Evolutionary conservation across 1,284 basidiomycete genomes (phyloP).

Genomic region (Cerrena zonata): DNA sequence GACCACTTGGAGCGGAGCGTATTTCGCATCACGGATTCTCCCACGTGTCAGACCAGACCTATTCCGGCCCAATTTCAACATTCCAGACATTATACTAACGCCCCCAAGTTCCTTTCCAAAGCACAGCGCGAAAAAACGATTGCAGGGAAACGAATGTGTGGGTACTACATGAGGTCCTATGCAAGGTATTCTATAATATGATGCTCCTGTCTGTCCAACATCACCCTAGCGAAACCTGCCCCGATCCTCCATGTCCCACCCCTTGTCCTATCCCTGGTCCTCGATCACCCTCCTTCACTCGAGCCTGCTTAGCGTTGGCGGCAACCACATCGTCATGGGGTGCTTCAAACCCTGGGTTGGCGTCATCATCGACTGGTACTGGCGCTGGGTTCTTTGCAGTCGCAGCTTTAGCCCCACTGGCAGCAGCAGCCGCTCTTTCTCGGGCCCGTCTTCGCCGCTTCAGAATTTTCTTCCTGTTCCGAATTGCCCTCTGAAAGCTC

Average conservation of each 20-base stretch:
- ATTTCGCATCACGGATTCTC: too few species aligned
- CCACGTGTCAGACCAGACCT: too few species aligned
- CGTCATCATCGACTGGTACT: conserved; percentile 19
- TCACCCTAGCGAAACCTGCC: not conserved
- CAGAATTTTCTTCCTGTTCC: conserved; percentile 74
- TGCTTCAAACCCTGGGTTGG: conserved; percentile 30
- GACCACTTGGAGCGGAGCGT: too few species aligned
- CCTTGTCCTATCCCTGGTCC: not conserved
- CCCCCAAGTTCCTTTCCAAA: too few species aligned
- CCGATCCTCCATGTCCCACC: not conserved
- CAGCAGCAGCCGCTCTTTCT: conserved; percentile 61
- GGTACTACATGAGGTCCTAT: not conserved
- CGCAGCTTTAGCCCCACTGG: conserved; percentile 28
- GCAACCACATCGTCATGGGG: conserved; percentile 12
- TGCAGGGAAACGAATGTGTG: not conserved
- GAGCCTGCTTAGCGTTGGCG: conserved; percentile 21
- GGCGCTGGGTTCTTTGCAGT: conserved; percentile 21
- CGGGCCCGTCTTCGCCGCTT: conserved; percentile 67
- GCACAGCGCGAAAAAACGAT: not conserved
- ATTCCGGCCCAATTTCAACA: too few species aligned
- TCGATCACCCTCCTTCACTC: conserved; percentile 5
- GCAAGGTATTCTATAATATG: not conserved
- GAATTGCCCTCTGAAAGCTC: conserved; percentile 59
- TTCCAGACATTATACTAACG: too few species aligned
- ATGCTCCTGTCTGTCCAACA: not conserved